Conservation (phyloP, 441 rosid species). For the Euphorbia schlechtendalii region DNA sequence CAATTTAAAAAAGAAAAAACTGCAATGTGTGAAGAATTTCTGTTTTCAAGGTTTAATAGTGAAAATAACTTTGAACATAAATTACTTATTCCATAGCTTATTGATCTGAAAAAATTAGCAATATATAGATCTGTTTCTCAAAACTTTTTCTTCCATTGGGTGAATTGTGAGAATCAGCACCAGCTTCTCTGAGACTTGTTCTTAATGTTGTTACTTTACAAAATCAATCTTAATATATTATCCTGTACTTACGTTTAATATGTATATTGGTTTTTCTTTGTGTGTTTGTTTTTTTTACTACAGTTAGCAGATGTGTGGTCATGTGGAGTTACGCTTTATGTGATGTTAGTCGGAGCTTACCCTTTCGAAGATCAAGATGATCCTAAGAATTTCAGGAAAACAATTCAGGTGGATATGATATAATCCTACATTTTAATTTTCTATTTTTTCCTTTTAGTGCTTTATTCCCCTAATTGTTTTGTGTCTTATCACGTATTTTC, state of each 20-base stretch:
- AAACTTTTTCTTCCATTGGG: neutral
- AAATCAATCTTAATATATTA: too few relatives aligned
- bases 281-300: neutral
- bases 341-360: slow-evolving; percentile 89
- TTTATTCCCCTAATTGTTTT: neutral
- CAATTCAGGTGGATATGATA: slow-evolving; percentile 53
- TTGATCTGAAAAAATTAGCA: neutral
- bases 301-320: slow-evolving; percentile 97
- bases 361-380: slow-evolving; percentile 90
- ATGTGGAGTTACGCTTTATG: slow-evolving; percentile 90
- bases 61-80: too few relatives aligned
- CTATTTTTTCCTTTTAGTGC: neutral
- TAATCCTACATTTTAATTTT: too few relatives aligned
- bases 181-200: neutral
- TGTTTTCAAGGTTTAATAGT: neutral
- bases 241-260: too few relatives aligned
- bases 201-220: neutral
- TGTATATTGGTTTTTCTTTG: neutral
- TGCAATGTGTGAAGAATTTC: neutral
- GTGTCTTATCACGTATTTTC: slow-evolving; percentile 11
- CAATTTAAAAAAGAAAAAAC: neutral
- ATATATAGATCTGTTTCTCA: neutral
- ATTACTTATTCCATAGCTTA: neutral
- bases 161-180: neutral
- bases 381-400: slow-evolving; percentile 80